These are phyloP conservation scores for Lepiota venenata DNA, from an alignment of 768 basidiomycete genomes.

Conservation along the genomic window DNA sequence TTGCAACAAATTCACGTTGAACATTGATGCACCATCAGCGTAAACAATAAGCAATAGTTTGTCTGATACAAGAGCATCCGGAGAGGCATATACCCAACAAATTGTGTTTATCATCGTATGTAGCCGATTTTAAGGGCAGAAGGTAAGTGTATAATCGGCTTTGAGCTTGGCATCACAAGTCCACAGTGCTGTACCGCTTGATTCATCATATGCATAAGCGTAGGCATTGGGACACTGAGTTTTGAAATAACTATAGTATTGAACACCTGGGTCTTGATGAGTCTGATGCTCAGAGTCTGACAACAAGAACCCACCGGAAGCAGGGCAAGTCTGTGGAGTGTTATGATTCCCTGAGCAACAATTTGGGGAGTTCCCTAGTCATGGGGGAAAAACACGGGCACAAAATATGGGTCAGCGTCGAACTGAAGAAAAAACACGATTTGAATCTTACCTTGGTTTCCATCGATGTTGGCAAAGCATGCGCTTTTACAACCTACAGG, in stretches of 20 bases:
- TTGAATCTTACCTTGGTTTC: slow-evolving; percentile 32
- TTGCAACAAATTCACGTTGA: no score
- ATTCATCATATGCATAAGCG: slow-evolving; percentile 55
- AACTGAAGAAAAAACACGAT: not conserved
- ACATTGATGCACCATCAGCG: no score
- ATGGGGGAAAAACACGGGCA: not conserved
- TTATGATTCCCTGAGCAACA: slow-evolving; percentile 59
- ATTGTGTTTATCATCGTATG: no score
- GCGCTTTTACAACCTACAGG: slow-evolving; percentile 61
- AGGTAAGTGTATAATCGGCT: slow-evolving; percentile 48
- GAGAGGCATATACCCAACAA: no score
- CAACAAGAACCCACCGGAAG: slow-evolving; percentile 26
- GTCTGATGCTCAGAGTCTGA: slow-evolving; percentile 24
- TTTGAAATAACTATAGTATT: slow-evolving; percentile 40
- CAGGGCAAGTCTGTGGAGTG: slow-evolving; percentile 54
- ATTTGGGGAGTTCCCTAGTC: slow-evolving; percentile 55
- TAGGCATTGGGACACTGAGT: slow-evolving; percentile 44
- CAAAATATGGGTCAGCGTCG: no score
- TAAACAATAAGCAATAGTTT: no score
- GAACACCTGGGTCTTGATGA: slow-evolving; percentile 47
- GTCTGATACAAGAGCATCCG: no score
- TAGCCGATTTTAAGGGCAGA: slow-evolving; percentile 34
- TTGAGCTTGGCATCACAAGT: slow-evolving; percentile 38
- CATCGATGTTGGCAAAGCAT: slow-evolving; percentile 43
- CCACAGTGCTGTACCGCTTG: slow-evolving; percentile 48